These are phyloP conservation scores for Fusarium falciforme DNA, from an alignment of 2,329 filamentous ascomycete species.

Conservation along the genomic window DNA sequence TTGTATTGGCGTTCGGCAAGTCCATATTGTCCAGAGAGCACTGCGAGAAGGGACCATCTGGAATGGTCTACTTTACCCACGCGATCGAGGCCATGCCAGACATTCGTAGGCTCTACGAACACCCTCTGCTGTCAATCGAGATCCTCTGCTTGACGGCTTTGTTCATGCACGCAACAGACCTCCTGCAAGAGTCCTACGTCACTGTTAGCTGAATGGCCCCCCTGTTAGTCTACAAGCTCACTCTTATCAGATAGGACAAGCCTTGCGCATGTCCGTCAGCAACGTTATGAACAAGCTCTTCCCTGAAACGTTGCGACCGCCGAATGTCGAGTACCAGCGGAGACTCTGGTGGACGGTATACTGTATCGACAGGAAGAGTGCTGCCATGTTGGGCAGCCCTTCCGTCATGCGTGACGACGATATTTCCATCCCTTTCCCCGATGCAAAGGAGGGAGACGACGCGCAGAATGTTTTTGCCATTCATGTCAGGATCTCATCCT, in stretches of 20 bases:
- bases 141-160: slow-evolving; percentile 28
- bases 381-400: slow-evolving; percentile 29
- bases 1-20: slow-evolving; percentile 32
- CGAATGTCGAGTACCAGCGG: slow-evolving; percentile 28
- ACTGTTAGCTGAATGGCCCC: slow-evolving; percentile 4
- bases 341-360: slow-evolving; percentile 37
- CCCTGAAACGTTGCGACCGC: slow-evolving; percentile 23
- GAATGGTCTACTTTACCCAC: slow-evolving; percentile 30
- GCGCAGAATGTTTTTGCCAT: slow-evolving; percentile 30
- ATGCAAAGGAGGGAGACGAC: slow-evolving; percentile 11
- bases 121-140: slow-evolving; percentile 34
- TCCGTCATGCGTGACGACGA: slow-evolving; percentile 33
- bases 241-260: slow-evolving; percentile 23
- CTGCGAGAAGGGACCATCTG: slow-evolving; percentile 31
- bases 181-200: slow-evolving; percentile 35
- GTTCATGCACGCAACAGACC: slow-evolving; percentile 36
- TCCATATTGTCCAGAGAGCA: slow-evolving; percentile 35
- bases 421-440: slow-evolving; percentile 34
- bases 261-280: slow-evolving; percentile 29
- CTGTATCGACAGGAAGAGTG: slow-evolving; percentile 37
- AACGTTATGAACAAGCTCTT: slow-evolving; percentile 31
- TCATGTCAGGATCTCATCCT: slow-evolving; percentile 29
- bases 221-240: neutral
- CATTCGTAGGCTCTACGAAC: slow-evolving; percentile 28
- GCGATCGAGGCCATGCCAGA: slow-evolving; percentile 34